Evolutionary conservation across 2,329 filamentous ascomycete species (phyloP), one percentile per base, ranked within the genome.

Genomic region (Exserohilum turcica): DNA sequence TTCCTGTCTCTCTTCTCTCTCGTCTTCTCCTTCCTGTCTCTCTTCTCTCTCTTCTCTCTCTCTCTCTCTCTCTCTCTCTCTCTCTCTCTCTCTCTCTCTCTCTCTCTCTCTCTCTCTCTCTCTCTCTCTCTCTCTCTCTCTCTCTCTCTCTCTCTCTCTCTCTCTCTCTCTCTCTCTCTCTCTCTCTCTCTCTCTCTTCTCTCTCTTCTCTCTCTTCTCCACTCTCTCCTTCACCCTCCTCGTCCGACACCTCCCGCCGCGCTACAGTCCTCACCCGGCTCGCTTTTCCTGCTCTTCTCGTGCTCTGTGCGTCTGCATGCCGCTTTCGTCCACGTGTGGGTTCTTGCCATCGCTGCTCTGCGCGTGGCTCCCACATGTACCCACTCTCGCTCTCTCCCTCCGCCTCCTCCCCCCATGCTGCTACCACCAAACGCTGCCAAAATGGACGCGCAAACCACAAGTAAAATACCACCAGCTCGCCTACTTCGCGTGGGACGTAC

Each of bases 271-370:
- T 59, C 50, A n/a, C 58, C 56, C 32, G 10, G 29, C 29, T 31
- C 10, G 9, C 13, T 13, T 31, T 31, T 3, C 29, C 29, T 33
- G 42, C 33, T 63, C 47, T 0, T 66, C 49, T 27, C n/a, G 29
- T 32, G 29, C 29, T 13, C 29, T 32, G 4, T 13, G 29, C 9
- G 29, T 32, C 29, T 32, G 29, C 4, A 32, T 13, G 4, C 2
- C 29, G 29, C 29, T 32, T 32, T 32, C 29, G 29, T 9, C 29
- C 29, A 9, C 29, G 29, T 6, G 29, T 32, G 4, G 29, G 29
- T 32, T 59, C 55, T 67, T 66, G 16, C 57, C 38, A n/a, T 61
- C 47, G 3, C 57, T 49, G 43, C 53, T 61, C 2, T 53, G 33
- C 5, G 21, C 42, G 48, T 60, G 4, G 29, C 29, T 32, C 29